Evolutionary conservation across 208 protist genomes (phyloP).

Genomic region (Leishmania tropica): DNA sequence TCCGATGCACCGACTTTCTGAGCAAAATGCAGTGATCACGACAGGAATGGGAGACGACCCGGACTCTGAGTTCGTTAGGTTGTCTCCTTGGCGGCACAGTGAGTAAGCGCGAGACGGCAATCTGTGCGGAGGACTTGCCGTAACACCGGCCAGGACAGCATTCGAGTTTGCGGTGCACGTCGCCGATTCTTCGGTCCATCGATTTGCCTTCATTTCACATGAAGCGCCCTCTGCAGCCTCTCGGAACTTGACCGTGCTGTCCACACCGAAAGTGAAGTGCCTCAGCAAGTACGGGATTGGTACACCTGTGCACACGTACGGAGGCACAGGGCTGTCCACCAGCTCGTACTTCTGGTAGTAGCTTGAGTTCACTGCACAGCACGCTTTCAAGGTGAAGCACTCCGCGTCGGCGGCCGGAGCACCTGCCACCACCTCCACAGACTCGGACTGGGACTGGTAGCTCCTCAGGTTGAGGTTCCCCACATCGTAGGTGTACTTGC

Average conservation of each 20-base stretch:
- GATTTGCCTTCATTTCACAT: conserved; percentile 3
- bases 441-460: conserved; percentile 34
- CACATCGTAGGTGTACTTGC: conserved; percentile 28
- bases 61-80: background rate
- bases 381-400: conserved; percentile 19
- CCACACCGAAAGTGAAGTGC: conserved; percentile 10
- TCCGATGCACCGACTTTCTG: conserved; percentile 16
- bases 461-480: conserved; percentile 19
- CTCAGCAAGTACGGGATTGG: conserved; percentile 12
- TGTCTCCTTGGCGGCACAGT: conserved; percentile 25
- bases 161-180: background rate
- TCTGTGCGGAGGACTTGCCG: conserved; percentile 7
- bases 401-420: conserved; percentile 13
- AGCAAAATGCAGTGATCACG: conserved; percentile 1
- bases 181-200: background rate
- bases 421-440: conserved; percentile 11
- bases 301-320: conserved; percentile 20
- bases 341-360: conserved; percentile 26
- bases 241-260: background rate
- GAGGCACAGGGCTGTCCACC: conserved; percentile 28
- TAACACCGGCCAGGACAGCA: background rate
- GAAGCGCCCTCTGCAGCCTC: background rate
- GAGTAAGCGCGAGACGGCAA: background rate
- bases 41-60: conserved; percentile 21
- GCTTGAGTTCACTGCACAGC: conserved; percentile 21